Conservation (phyloP, 148 eudicot species). For the Chenopodium album region DNA sequence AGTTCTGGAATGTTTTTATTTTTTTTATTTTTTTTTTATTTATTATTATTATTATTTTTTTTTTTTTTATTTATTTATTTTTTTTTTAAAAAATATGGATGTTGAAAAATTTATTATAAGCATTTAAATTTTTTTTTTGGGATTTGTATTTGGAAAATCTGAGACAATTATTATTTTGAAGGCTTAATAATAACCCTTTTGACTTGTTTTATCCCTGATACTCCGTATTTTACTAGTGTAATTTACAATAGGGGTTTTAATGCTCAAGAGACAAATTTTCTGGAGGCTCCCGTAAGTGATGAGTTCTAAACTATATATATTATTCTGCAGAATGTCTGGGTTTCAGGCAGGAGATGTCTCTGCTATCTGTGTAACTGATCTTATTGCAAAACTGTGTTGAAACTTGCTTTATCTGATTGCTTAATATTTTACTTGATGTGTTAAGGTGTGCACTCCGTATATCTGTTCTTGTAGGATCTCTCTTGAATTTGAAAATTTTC, state of each 20-base stretch:
- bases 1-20: too few species aligned
- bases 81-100: too few species aligned
- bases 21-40: too few species aligned
- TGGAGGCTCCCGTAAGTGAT: not conserved
- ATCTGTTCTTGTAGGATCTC: not conserved
- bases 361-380: too few species aligned
- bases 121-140: not conserved
- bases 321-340: not conserved
- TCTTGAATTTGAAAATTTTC: not conserved
- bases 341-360: too few species aligned
- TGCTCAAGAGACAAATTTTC: not conserved
- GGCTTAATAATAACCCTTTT: not conserved
- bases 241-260: not conserved
- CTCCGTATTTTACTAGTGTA: not conserved
- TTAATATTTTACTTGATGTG: not conserved
- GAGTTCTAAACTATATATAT: not conserved
- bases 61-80: too few species aligned
- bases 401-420: not conserved
- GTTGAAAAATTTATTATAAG: too few species aligned
- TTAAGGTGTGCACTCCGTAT: not conserved
- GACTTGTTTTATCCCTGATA: not conserved
- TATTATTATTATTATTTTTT: too few species aligned
- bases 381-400: too few species aligned
- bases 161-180: not conserved
- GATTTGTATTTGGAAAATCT: not conserved